phyloP scores from a whole-genome alignment of 2,329 filamentous ascomycete genomes.

The Colletotrichum viniferum region DNA sequence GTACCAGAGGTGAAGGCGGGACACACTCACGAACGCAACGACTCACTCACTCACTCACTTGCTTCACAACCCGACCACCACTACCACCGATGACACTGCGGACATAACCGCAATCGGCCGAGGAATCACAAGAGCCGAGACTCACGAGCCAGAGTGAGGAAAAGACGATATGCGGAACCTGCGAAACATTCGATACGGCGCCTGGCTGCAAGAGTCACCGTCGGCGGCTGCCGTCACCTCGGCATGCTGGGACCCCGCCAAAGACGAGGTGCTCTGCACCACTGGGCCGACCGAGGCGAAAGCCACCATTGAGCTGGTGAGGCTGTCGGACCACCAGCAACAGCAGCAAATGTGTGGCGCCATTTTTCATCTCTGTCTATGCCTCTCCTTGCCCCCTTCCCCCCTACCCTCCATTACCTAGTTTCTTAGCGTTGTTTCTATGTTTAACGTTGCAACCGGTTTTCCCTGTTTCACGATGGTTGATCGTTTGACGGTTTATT shows the following conservation, averaged over 20 bases:
- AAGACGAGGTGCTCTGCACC: constrained; percentile 79
- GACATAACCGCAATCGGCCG: background rate
- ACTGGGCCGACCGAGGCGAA: constrained; percentile 78
- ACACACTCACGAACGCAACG: background rate
- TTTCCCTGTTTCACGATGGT: background rate
- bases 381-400: background rate
- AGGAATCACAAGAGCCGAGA: background rate
- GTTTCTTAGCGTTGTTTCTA: background rate
- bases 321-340: constrained; percentile 50
- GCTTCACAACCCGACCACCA: background rate
- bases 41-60: constrained; percentile 3
- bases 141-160: background rate
- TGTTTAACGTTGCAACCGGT: background rate
- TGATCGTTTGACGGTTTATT: background rate
- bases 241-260: constrained; percentile 82
- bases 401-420: background rate
- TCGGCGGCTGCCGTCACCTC: constrained; percentile 50
- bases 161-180: constrained; percentile 78
- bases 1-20: background rate
- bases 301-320: constrained; percentile 74
- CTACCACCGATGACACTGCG: background rate
- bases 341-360: constrained; percentile 40
- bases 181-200: constrained; percentile 73
- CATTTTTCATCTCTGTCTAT: background rate
- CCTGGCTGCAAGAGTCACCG: constrained; percentile 43